These are phyloP conservation scores for Erysimum cheiri DNA, from an alignment of 441 rosid genomes.

Conservation along the genomic window DNA sequence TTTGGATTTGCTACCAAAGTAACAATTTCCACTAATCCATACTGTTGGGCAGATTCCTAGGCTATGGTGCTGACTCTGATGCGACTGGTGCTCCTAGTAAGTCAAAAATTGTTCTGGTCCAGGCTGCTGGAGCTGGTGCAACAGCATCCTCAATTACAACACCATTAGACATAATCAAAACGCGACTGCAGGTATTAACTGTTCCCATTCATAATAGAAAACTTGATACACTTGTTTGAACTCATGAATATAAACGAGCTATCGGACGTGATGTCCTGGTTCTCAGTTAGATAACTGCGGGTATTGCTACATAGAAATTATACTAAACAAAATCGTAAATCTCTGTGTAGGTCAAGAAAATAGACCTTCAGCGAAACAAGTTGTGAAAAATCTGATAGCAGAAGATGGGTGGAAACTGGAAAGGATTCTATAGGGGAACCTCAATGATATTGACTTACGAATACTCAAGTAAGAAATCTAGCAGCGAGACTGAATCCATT, in stretches of 20 bases:
- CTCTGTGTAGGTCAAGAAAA: conserved; percentile 72
- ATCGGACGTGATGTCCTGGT: not conserved
- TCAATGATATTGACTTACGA: conserved; percentile 94
- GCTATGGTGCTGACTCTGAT: conserved; percentile 52
- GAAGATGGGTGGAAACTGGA: conserved; percentile 97
- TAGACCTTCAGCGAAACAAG: conserved; percentile 69
- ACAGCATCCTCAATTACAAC: conserved; percentile 89
- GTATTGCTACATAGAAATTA: conserved; percentile 8
- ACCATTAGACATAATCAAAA: conserved; percentile 93
- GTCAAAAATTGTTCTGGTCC: conserved; percentile 66
- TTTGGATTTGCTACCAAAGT: conserved; percentile 23
- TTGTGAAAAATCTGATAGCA: conserved; percentile 69
- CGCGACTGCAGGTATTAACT: conserved; percentile 78
- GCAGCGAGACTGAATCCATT: too few species aligned
- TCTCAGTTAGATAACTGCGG: not conserved
- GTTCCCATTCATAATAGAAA: conserved; percentile 4
- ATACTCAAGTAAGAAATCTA: conserved; percentile 73
- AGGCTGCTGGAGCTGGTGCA: conserved; percentile 93
- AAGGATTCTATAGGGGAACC: conserved; percentile 93
- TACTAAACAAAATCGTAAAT: conserved; percentile 19
- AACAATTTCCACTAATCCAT: conserved; percentile 9
- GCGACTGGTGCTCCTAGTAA: conserved; percentile 56
- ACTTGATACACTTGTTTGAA: conserved; percentile 19
- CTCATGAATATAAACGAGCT: conserved; percentile 6
- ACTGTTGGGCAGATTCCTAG: conserved; percentile 61